These are phyloP conservation scores for Neophaeococcomyces mojaviensis DNA, from an alignment of 2,329 filamentous ascomycete species.

Conservation along the genomic window DNA sequence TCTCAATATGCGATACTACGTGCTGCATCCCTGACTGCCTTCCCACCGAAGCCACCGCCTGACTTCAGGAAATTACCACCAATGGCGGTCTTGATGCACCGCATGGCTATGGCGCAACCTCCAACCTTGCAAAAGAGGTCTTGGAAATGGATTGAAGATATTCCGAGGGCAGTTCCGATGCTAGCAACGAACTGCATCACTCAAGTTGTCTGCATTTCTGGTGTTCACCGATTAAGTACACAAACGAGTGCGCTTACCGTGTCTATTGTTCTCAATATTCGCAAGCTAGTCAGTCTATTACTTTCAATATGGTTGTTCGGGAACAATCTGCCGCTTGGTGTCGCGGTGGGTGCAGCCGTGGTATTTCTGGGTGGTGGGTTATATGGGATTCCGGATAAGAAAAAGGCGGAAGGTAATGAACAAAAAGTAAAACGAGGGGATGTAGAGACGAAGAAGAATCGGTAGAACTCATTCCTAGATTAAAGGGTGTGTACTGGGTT, in stretches of 20 bases:
- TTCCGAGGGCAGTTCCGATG: slow-evolving; percentile 29
- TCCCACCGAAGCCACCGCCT: slow-evolving; percentile 29
- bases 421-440: not conserved
- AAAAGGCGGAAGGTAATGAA: not conserved
- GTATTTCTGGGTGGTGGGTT: slow-evolving; percentile 88
- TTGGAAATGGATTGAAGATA: slow-evolving; percentile 18
- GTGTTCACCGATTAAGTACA: slow-evolving; percentile 87
- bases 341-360: slow-evolving; percentile 70
- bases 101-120: not conserved
- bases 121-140: not conserved
- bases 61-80: slow-evolving; percentile 15
- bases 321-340: slow-evolving; percentile 68
- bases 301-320: slow-evolving; percentile 93
- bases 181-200: slow-evolving; percentile 59
- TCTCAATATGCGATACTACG: slow-evolving; percentile 32
- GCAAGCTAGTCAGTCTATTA: slow-evolving; percentile 85
- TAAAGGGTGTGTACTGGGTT: too few relatives aligned
- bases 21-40: slow-evolving; percentile 54
- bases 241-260: slow-evolving; percentile 87
- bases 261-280: slow-evolving; percentile 90
- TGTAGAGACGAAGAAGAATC: slow-evolving; percentile 7
- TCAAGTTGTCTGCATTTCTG: slow-evolving; percentile 89
- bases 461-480: not conserved
- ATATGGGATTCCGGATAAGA: slow-evolving; percentile 51
- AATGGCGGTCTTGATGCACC: slow-evolving; percentile 20